Percentiles rank a stretch among this genome's conserved stretches.
phyloP scores from a whole-genome alignment of 176 grass and related monocot genomes.

The Juncus inflexus region DNA sequence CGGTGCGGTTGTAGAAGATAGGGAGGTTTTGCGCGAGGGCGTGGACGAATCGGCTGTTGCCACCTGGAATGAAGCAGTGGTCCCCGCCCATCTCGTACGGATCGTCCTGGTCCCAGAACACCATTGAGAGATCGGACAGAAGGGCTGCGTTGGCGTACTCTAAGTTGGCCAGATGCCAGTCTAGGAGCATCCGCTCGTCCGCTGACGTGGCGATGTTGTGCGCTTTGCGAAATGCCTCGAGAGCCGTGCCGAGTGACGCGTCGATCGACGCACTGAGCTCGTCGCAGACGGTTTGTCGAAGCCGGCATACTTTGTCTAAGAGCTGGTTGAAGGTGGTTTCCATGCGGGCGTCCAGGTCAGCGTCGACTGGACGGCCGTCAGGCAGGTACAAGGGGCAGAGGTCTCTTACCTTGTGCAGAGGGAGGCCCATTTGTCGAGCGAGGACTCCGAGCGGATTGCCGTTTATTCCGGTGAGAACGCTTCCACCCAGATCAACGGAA shows the following conservation, averaged over 20 bases:
- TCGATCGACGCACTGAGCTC: constrained; percentile 57
- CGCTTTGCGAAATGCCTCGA: constrained; percentile 66
- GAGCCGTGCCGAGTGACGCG: constrained; percentile 65
- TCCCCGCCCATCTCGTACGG: constrained; percentile 98
- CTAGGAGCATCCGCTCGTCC: constrained; percentile 85
- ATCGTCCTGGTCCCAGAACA: constrained; percentile 97
- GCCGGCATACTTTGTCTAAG: constrained; percentile 86
- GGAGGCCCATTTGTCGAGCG: constrained; percentile 82
- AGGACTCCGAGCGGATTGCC: constrained; percentile 89
- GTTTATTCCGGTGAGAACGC: constrained; percentile 95
- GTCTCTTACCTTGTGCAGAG: constrained; percentile 91
- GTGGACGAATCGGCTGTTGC: constrained; percentile 67
- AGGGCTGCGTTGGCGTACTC: constrained; percentile 92
- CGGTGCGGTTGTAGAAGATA: constrained; percentile 73
- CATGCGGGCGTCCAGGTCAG: constrained; percentile 61
- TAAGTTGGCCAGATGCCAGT: constrained; percentile 94
- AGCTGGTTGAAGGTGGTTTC: constrained; percentile 91
- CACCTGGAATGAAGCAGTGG: constrained; percentile 95
- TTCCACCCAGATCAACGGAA: constrained; percentile 89
- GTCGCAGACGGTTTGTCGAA: constrained; percentile 69
- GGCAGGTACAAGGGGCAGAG: constrained; percentile 84
- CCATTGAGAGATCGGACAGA: constrained; percentile 88
- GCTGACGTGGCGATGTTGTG: constrained; percentile 58
- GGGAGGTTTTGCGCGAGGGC: constrained; percentile 62
- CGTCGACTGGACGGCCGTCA: constrained; percentile 64